Conservation (phyloP, 2,329 filamentous ascomycete species). For the Coniochaeta prunicola region DNA sequence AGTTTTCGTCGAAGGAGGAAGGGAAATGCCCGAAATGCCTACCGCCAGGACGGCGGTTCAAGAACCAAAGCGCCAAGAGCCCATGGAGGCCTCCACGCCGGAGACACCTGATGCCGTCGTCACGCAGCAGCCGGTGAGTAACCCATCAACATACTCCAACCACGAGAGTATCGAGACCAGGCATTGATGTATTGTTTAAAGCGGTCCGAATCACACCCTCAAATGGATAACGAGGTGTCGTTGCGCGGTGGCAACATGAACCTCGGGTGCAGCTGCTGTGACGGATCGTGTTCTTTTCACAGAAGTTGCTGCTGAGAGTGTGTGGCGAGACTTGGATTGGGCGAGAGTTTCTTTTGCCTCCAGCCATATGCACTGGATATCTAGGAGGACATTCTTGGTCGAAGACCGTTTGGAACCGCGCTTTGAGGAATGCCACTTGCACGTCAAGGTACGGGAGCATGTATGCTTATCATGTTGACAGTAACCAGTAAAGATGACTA, state of each 20-base stretch:
- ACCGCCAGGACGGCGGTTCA: constrained; percentile 1
- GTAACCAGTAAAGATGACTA: too few relatives aligned
- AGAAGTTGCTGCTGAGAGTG: constrained; percentile 11
- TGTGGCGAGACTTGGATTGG: not conserved
- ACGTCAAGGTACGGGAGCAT: too few relatives aligned
- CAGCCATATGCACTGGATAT: not conserved
- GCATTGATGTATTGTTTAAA: not conserved
- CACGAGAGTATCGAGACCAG: not conserved
- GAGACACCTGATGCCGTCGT: constrained; percentile 4
- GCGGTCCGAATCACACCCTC: constrained; percentile 10
- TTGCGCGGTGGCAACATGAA: constrained; percentile 15
- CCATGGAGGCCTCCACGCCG: constrained; percentile 11
- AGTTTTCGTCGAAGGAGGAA: not conserved
- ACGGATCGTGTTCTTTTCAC: constrained; percentile 11
- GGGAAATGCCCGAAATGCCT: constrained; percentile 7
- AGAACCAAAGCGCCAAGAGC: constrained; percentile 11
- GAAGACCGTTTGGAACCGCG: too few relatives aligned
- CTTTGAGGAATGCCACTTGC: too few relatives aligned
- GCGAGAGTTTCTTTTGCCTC: not conserved
- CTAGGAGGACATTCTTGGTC: too few relatives aligned
- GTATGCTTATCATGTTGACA: too few relatives aligned
- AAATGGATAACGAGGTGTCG: constrained; percentile 6
- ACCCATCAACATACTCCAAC: not conserved
- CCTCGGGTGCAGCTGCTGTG: constrained; percentile 15
- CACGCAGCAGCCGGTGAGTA: constrained; percentile 11